Conservation (phyloP, 306 rosid species). For the Alnus rubra region DNA sequence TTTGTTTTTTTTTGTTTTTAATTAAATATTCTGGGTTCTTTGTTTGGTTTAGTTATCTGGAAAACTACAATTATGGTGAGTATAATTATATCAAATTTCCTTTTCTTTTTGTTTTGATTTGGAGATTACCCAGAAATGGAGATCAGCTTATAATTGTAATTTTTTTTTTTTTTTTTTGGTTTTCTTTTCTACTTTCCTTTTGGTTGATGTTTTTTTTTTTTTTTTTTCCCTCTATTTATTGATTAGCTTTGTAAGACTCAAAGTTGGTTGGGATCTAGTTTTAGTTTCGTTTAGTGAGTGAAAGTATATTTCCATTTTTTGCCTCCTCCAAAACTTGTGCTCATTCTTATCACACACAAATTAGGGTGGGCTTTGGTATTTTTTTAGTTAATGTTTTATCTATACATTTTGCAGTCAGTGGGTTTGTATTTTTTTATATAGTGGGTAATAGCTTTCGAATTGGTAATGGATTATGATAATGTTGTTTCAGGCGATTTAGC, state of each 20-base stretch:
- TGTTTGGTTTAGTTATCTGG: background rate
- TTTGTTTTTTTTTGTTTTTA: background rate
- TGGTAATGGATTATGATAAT: background rate
- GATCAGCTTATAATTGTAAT: background rate
- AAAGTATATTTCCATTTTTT: background rate
- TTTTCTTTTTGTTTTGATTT: background rate
- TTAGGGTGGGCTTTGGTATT: background rate
- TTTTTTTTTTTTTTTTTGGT: background rate
- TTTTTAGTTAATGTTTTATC: background rate
- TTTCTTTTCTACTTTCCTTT: no score
- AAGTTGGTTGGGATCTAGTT: background rate
- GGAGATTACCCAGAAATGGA: background rate
- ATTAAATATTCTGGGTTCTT: constrained; percentile 29
- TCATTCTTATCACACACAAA: background rate
- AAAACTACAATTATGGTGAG: background rate
- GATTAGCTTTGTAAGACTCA: background rate
- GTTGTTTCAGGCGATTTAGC: background rate
- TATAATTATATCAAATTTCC: background rate
- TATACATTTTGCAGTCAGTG: background rate
- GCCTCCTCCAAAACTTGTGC: background rate
- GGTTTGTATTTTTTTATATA: background rate
- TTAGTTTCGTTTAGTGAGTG: background rate
- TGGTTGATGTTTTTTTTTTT: background rate
- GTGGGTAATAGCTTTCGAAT: background rate
- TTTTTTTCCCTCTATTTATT: background rate